Conservation (phyloP, 495 filamentous ascomycete species). For the Lasiosphaeriaceae sp. region DNA sequence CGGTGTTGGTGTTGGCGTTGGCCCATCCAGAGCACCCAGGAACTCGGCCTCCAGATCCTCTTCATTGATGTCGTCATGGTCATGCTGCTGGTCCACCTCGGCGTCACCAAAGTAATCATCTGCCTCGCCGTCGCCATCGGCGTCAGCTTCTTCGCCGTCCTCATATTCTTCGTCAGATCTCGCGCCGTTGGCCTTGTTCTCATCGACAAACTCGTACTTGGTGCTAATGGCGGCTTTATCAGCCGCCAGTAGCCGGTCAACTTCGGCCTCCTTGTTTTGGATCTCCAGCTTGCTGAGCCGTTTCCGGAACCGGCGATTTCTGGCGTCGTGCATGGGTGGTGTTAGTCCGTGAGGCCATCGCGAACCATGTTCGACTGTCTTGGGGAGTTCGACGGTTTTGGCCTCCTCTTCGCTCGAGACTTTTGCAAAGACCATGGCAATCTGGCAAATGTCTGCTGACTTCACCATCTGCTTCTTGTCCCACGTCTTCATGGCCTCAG, state of each 20-base stretch:
- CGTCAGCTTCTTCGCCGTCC: slow-evolving; percentile 51
- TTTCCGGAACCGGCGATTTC: slow-evolving; percentile 82
- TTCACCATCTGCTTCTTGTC: slow-evolving; percentile 91
- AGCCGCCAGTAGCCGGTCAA: slow-evolving; percentile 67
- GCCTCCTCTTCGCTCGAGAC: slow-evolving; percentile 73
- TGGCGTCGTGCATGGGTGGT: slow-evolving; percentile 81
- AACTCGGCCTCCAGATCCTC: slow-evolving; percentile 41
- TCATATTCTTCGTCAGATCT: slow-evolving; percentile 56
- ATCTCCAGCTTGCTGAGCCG: slow-evolving; percentile 79
- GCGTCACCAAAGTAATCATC: slow-evolving; percentile 43
- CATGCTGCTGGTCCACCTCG: slow-evolving; percentile 38
- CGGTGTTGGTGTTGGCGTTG: too few species aligned
- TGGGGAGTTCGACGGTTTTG: slow-evolving; percentile 58
- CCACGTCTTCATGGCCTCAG: slow-evolving; percentile 96
- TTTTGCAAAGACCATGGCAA: slow-evolving; percentile 76
- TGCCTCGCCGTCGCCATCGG: slow-evolving; percentile 56
- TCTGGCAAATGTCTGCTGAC: slow-evolving; percentile 89
- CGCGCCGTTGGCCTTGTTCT: slow-evolving; percentile 48
- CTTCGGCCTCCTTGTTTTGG: slow-evolving; percentile 79
- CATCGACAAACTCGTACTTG: slow-evolving; percentile 63
- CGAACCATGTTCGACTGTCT: slow-evolving; percentile 58
- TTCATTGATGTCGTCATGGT: slow-evolving; percentile 19
- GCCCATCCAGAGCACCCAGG: slow-evolving; percentile 23
- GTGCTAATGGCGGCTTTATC: slow-evolving; percentile 59
- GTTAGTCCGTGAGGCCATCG: slow-evolving; percentile 92